These are phyloP conservation scores for Sordaria brevicollis DNA, from an alignment of 495 filamentous ascomycete genomes.

Conservation along the genomic window DNA sequence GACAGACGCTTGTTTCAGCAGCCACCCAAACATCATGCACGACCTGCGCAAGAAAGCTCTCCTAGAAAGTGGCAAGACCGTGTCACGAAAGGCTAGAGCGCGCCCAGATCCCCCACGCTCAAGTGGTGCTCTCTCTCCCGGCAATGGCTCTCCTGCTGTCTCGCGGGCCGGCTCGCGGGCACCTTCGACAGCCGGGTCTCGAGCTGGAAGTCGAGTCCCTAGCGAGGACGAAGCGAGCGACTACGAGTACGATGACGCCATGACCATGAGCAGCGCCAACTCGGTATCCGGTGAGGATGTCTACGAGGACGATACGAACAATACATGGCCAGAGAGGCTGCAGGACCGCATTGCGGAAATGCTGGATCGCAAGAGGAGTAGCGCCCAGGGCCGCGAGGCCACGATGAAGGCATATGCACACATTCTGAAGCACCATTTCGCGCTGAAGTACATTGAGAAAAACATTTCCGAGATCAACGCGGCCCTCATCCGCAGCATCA, in stretches of 20 bases:
- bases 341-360: constrained; percentile 68
- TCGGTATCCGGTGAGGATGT: constrained; percentile 38
- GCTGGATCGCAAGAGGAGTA: constrained; percentile 76
- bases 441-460: constrained; percentile 51
- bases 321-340: constrained; percentile 58
- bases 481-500: constrained; percentile 64
- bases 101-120: constrained; percentile 54
- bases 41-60: constrained; percentile 71
- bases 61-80: constrained; percentile 80
- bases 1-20: neutral
- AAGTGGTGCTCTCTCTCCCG: constrained; percentile 30
- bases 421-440: constrained; percentile 64
- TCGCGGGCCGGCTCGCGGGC: constrained; percentile 10
- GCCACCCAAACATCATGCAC: constrained; percentile 42
- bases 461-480: constrained; percentile 56
- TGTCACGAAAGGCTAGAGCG: constrained; percentile 80
- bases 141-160: constrained; percentile 14
- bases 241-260: constrained; percentile 29
- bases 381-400: constrained; percentile 67
- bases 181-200: constrained; percentile 34
- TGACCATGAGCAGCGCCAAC: constrained; percentile 19
- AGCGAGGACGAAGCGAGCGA: constrained; percentile 70
- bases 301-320: constrained; percentile 32
- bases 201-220: constrained; percentile 49
- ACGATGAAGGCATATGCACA: constrained; percentile 59